Evolutionary conservation across 106 monocot genomes (phyloP), one percentile per base, ranked within the genome.

Genomic region (Iris macrosiphon): DNA sequence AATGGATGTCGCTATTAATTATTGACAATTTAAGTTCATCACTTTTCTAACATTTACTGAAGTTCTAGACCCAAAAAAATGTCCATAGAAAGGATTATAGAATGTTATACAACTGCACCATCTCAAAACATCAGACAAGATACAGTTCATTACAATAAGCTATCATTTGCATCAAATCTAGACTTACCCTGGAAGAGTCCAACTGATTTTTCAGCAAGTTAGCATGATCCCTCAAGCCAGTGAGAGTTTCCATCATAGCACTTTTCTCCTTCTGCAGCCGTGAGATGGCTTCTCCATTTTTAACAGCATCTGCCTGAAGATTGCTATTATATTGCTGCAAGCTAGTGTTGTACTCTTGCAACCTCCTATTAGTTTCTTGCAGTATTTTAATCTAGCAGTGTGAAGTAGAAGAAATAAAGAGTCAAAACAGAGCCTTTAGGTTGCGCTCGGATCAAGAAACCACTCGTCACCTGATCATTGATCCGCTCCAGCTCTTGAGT

Each of bases 291-390:
- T 82, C 79, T 22, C 51, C 68, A 44, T 72, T 24, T 22, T 62
- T 52, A 0, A 52, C 42, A 15, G 59, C 72, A 53, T 88, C 88
- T 40, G 67, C 67, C 42, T 88, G 88, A 23, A 88, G 67, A 34
- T 75, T 82, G 65, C 75, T 76, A 48, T 82, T 83, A 37, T 88
- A 88, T 19, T 75, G 75, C 39, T 88, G 88, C 65, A 88, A 66
- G 55, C 75, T 79, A 25, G 74, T 69, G 17, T 83, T 88, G 44
- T 88, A 88, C 42, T 88, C 88, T 18, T 82, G 82, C 57, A 83
- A 61, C 21, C 75, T 52, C 52, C 65, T 83, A 35, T 75, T 76
- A 21, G 68, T 79, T 3, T 79, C 79, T 66, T 83, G 79, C 19
- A 83, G 52, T 29, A 72, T 69, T 63, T 72, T 83, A 27, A 88